Evolutionary conservation across 2,329 filamentous ascomycete species (phyloP).

Genomic region (Pseudogymnoascus sp.): DNA sequence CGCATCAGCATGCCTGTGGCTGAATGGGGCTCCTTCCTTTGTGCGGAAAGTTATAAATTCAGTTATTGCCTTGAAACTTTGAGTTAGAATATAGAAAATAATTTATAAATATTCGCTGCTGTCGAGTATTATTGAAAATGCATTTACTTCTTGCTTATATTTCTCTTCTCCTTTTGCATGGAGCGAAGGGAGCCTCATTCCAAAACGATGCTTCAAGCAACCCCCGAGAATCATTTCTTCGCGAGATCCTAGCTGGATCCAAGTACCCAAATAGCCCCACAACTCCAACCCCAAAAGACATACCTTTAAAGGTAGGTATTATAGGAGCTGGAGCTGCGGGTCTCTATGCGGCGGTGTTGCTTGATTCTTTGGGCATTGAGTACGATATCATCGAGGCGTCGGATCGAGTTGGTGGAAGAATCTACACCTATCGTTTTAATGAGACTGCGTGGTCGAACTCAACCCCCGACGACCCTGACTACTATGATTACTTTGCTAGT

Average conservation of each 20-base stretch:
- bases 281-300: not conserved
- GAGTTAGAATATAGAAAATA: not conserved
- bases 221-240: not conserved
- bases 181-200: not conserved
- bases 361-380: slow-evolving; percentile 23
- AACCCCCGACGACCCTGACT: slow-evolving; percentile 24
- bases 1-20: not conserved
- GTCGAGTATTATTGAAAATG: not conserved
- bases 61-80: not conserved
- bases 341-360: slow-evolving; percentile 29
- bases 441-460: slow-evolving; percentile 8
- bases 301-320: slow-evolving; percentile 24
- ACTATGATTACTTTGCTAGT: slow-evolving; percentile 28
- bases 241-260: not conserved
- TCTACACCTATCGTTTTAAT: slow-evolving; percentile 30
- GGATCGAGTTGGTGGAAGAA: slow-evolving; percentile 28
- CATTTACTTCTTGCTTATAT: not conserved
- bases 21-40: not conserved
- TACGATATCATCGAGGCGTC: slow-evolving; percentile 31
- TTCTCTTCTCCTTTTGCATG: not conserved
- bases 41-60: not conserved
- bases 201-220: not conserved
- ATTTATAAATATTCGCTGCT: not conserved
- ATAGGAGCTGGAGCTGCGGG: slow-evolving; percentile 31
- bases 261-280: not conserved